A percentile compares a stretch with the other conserved stretches of the same genome.
These are phyloP conservation scores for Thelephora aurantiotincta DNA, from an alignment of 768 basidiomycete species.

Conservation along the genomic window DNA sequence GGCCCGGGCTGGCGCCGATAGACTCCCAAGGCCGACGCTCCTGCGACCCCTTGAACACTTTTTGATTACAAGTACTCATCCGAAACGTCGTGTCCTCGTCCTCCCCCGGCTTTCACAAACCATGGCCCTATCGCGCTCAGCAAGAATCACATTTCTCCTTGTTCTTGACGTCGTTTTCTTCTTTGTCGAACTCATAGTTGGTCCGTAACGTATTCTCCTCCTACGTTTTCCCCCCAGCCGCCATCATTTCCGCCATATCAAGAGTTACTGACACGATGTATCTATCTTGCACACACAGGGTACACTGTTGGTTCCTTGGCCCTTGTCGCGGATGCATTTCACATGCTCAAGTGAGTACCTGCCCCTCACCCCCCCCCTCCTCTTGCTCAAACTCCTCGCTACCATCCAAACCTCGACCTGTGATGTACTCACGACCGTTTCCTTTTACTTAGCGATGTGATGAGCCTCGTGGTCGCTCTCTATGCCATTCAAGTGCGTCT, in stretches of 20 bases:
- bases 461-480: conserved; percentile 88
- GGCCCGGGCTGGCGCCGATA: too few relatives aligned
- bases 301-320: conserved; percentile 95
- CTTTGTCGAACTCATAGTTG: conserved; percentile 71
- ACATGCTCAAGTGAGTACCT: conserved; percentile 85
- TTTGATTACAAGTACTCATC: not conserved
- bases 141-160: conserved; percentile 63
- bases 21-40: not conserved
- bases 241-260: conserved; percentile 2
- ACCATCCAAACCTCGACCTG: not conserved
- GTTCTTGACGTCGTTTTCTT: conserved; percentile 82
- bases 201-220: conserved; percentile 23
- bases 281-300: conserved; percentile 29
- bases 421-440: too few relatives aligned
- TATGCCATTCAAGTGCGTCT: conserved; percentile 73
- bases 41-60: not conserved
- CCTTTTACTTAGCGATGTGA: conserved; percentile 61
- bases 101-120: conserved; percentile 4
- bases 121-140: conserved; percentile 44
- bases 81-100: not conserved
- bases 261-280: not conserved
- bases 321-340: conserved; percentile 92
- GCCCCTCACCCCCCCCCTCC: not conserved
- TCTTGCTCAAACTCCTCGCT: not conserved
- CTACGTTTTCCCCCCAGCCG: not conserved